Conservation (phyloP, 192 early-diverging fungal species). For the Coemansia sp. region DNA sequence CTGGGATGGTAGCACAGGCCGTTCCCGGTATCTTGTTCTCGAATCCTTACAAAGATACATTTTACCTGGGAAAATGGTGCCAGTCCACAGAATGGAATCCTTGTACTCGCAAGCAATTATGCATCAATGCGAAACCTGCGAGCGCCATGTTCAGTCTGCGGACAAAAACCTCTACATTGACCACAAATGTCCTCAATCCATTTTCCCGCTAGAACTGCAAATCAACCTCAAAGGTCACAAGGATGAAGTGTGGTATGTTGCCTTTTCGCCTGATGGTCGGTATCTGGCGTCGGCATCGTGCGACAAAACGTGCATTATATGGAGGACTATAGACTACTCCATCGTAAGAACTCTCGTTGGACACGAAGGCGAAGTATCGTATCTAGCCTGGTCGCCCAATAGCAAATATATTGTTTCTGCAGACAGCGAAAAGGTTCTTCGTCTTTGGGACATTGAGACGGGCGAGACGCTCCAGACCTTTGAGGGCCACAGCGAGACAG, state of each 20-base stretch:
- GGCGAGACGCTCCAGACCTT: slow-evolving; percentile 64
- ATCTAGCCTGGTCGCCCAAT: slow-evolving; percentile 91
- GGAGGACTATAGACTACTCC: slow-evolving; percentile 68
- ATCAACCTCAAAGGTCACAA: slow-evolving; percentile 70
- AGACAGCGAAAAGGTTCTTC: slow-evolving; percentile 77
- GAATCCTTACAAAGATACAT: slow-evolving; percentile 64
- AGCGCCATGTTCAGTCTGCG: slow-evolving; percentile 66
- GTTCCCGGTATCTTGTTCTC: slow-evolving; percentile 32
- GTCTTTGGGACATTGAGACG: slow-evolving; percentile 80
- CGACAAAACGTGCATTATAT: slow-evolving; percentile 86
- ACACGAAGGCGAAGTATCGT: slow-evolving; percentile 74
- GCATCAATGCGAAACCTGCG: slow-evolving; percentile 73
- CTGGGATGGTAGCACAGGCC: slow-evolving; percentile 80
- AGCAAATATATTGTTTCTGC: slow-evolving; percentile 72
- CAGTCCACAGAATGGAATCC: slow-evolving; percentile 77
- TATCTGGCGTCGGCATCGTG: slow-evolving; percentile 90
- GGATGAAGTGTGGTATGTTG: slow-evolving; percentile 96
- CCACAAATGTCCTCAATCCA: slow-evolving; percentile 36
- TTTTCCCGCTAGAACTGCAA: slow-evolving; percentile 47
- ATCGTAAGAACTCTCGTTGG: slow-evolving; percentile 52
- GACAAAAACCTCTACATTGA: slow-evolving; percentile 42
- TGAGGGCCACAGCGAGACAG: slow-evolving; percentile 70
- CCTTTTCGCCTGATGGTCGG: slow-evolving; percentile 86
- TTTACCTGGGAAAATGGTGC: slow-evolving; percentile 82
- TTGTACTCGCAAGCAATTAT: slow-evolving; percentile 80